Evolutionary conservation across 805 yeast genomes (phyloP).

Genomic region (Candida lessepsii): DNA sequence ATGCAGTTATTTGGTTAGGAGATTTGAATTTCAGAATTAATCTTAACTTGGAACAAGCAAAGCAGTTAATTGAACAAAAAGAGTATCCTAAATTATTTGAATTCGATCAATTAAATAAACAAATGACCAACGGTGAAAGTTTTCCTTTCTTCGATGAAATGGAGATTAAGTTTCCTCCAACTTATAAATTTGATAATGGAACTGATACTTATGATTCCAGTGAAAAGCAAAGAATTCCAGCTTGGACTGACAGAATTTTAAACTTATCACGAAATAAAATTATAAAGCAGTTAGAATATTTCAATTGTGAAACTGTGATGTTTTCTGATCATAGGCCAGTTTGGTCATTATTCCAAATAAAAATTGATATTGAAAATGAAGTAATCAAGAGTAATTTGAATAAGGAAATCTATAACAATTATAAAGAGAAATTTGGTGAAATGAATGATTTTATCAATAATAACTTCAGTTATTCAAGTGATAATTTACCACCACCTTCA

Average conservation of each 20-base stretch:
- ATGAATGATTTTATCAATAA: slow-evolving; percentile 34
- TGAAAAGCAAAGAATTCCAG: slow-evolving; percentile 90
- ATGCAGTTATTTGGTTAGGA: slow-evolving; percentile 85
- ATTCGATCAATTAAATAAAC: slow-evolving; percentile 75
- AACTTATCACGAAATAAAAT: slow-evolving; percentile 55
- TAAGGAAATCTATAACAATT: slow-evolving; percentile 55
- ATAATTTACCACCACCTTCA: slow-evolving; percentile 70
- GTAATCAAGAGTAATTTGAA: slow-evolving; percentile 53
- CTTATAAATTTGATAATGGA: slow-evolving; percentile 91
- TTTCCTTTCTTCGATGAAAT: slow-evolving; percentile 82
- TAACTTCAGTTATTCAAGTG: slow-evolving; percentile 26
- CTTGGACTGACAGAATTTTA: slow-evolving; percentile 94
- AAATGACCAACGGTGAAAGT: slow-evolving; percentile 70
- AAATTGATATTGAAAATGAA: slow-evolving; percentile 66
- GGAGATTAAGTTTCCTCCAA: slow-evolving; percentile 80
- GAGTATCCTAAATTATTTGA: slow-evolving; percentile 57
- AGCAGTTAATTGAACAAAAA: slow-evolving; percentile 45
- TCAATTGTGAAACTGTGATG: slow-evolving; percentile 51
- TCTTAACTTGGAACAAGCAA: slow-evolving; percentile 67
- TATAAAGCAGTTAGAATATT: slow-evolving; percentile 59
- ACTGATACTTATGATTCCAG: slow-evolving; percentile 80
- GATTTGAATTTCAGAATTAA: slow-evolving; percentile 87
- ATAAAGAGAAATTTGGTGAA: slow-evolving; percentile 48
- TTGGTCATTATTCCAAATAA: slow-evolving; percentile 63
- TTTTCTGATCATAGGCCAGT: slow-evolving; percentile 95